Conservation (phyloP, 228 moss, liverwort and hornwort species). For the Sphagnum magellanicum region DNA sequence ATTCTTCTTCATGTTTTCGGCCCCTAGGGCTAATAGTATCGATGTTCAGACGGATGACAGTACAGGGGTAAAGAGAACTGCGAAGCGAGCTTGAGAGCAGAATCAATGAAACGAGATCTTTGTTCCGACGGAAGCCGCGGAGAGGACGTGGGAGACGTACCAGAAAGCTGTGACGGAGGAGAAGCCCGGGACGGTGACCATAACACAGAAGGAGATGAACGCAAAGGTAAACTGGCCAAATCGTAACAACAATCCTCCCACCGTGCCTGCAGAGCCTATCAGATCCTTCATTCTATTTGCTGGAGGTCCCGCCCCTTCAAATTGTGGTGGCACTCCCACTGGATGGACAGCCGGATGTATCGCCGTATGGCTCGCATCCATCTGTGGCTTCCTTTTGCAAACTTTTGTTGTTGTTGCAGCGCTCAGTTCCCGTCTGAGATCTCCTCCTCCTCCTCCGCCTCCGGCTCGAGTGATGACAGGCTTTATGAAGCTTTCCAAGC, state of each 20-base stretch:
- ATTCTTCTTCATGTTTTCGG: too few species aligned
- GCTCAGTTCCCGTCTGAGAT: too few species aligned
- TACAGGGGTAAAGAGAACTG: not conserved
- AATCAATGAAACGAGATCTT: not conserved
- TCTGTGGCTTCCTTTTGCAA: not conserved
- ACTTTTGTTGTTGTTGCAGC: too few species aligned
- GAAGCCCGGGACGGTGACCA: conserved; percentile 51
- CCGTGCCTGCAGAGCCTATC: conserved; percentile 50
- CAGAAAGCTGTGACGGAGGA: conserved; percentile 59
- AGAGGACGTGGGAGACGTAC: conserved; percentile 18
- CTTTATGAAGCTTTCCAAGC: too few species aligned
- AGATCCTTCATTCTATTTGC: conserved; percentile 21
- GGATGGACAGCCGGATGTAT: conserved; percentile 7
- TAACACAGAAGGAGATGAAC: conserved; percentile 45
- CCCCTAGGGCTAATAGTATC: too few species aligned
- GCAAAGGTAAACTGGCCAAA: conserved; percentile 45
- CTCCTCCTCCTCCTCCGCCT: too few species aligned
- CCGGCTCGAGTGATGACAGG: too few species aligned
- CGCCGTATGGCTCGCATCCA: conserved; percentile 23
- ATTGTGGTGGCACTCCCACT: conserved; percentile 17
- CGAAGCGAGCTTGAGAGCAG: not conserved
- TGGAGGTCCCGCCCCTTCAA: conserved; percentile 10
- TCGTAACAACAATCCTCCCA: conserved; percentile 35
- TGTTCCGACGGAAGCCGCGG: not conserved
- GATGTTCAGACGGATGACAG: not conserved